Evolutionary conservation across 2,329 filamentous ascomycete genomes (phyloP).

Genomic region (Gremmenia infestans): DNA sequence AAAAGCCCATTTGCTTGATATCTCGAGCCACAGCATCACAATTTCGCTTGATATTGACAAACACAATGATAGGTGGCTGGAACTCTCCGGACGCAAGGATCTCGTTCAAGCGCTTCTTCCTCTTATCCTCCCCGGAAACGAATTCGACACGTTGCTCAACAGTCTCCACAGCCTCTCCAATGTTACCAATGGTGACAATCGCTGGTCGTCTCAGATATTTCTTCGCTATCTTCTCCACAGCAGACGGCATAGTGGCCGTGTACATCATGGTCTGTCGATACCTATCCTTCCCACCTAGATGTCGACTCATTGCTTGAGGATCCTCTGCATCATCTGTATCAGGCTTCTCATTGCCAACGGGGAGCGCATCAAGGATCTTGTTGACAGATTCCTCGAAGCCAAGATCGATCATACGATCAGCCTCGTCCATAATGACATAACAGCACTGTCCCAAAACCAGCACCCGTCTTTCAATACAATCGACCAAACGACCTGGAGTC

Average conservation of each 20-base stretch:
- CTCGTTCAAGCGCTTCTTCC: conserved; percentile 92
- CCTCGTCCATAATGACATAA: conserved; percentile 99
- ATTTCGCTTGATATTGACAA: conserved; percentile 99
- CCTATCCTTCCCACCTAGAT: conserved; percentile 67
- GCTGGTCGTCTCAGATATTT: conserved; percentile 93
- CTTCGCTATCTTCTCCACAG: conserved; percentile 92
- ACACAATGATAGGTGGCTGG: conserved; percentile 89
- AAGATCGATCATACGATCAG: conserved; percentile 97
- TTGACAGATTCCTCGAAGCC: conserved; percentile 98
- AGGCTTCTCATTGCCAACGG: conserved; percentile 89
- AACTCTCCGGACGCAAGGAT: conserved; percentile 80
- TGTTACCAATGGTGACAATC: conserved; percentile 90
- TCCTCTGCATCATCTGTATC: conserved; percentile 91
- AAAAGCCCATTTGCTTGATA: conserved; percentile 91
- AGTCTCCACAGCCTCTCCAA: conserved; percentile 93
- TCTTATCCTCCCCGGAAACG: conserved; percentile 83
- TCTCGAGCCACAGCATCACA: conserved; percentile 92
- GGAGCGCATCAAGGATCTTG: conserved; percentile 92
- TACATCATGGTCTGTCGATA: conserved; percentile 99
- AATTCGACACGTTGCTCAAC: conserved; percentile 97
- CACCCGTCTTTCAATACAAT: conserved; percentile 91
- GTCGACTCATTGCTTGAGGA: conserved; percentile 74
- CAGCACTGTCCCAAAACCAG: conserved; percentile 94
- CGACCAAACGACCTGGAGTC: conserved; percentile 93
- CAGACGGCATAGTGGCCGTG: conserved; percentile 93